Base-by-base conservation (phyloP, 345 rosid species). In the Arabis alpina region DNA sequence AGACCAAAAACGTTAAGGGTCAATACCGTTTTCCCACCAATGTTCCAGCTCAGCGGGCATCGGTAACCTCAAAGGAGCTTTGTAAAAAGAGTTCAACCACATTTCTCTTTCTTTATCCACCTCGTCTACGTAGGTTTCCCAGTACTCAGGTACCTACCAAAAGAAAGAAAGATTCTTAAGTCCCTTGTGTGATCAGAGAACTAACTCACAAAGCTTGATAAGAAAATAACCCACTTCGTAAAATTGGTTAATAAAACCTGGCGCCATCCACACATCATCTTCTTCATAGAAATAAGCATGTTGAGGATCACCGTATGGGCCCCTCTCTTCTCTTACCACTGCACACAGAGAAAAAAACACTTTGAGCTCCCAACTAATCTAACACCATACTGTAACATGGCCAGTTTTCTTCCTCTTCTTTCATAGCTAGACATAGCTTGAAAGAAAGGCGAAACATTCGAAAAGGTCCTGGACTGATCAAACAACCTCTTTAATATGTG, bases 231-330 rank as follows among this genome's bases (percentile, higher is more conserved):
- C 48, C 79, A 86, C 96, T 55, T 88, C 96, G 9, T 90, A 85
- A 78, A 93, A 93, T 71, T 93, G 97, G 75, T 93, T 88, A 71
- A 88, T 81, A 79, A 93, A 93, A 68, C 98, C 98, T 0, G 98
- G 98, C 4, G 95, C 98, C 98, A 90, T 93, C 98, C 98, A 93
- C 68, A 80, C 95, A 66, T 92, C 96, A 64, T 93, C 98, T 48
- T 84, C 97, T 79, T 93, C 98, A 37, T 90, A 93, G 51, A 93
- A 84, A 52, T 92, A 88, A 36, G 97, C 86, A 81, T 92, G 98
- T 49, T 90, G 93, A 72, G 98, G 98, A 82, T 93, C 97, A 59
- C 71, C 80, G 68, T 88, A 93, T 25, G 97, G 98, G 36, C 98
- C 97, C 70, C 90, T 80, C 66, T 87, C 86, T 82, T 93, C 98